Evolutionary conservation across 139 green algal species (phyloP), one percentile per base, ranked within the genome.

Genomic region (Chlamydomonas sp.): DNA sequence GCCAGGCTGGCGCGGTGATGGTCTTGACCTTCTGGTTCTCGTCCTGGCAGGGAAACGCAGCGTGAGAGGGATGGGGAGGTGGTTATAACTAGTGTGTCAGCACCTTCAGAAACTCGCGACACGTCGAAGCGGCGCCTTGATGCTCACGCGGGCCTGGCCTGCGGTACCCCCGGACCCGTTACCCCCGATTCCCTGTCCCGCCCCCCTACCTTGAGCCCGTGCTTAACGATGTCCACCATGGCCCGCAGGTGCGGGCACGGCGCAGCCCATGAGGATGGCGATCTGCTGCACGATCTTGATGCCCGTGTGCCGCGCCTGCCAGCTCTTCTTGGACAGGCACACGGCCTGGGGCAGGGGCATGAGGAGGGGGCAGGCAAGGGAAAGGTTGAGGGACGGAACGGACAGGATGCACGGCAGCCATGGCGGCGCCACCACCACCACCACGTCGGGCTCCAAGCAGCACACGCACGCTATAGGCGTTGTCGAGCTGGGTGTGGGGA

Each of bases 211-310:
- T 94, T 93, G 20, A 96, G 85, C 8, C 97, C 98, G 89, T 98
- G 96, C 94, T 98, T 98, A 79, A 99, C 96, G 90, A 99, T 99
- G 92, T 99, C 96, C 17, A 99, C 98, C 86, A 99, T 94, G 5
- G 94, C 93, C 84, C 95, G 97, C 58, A 99, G 94, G 93, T 99
- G 98, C 6, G 98, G 98, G 94, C 77, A 99, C 97, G 0, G 97
- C 98, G 90, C 97, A 99, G 79, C 98, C 97, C 93, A 99, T 96
- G 63, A 99, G 93, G 87, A 99, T 99, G 83, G 97, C 95, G 79
- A 99, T 99, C 93, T 90, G 90, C 94, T 99, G 98, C 83, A 99
- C 95, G 86, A 99, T 99, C 93, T 99, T 99, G 96, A 99, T 98
- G 79, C 98, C 98, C 31, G 98, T 99, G 91, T 99, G 98, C 49